Base-by-base conservation (phyloP, 106 monocot genomes). In the Alisma plantagoaquatica region DNA sequence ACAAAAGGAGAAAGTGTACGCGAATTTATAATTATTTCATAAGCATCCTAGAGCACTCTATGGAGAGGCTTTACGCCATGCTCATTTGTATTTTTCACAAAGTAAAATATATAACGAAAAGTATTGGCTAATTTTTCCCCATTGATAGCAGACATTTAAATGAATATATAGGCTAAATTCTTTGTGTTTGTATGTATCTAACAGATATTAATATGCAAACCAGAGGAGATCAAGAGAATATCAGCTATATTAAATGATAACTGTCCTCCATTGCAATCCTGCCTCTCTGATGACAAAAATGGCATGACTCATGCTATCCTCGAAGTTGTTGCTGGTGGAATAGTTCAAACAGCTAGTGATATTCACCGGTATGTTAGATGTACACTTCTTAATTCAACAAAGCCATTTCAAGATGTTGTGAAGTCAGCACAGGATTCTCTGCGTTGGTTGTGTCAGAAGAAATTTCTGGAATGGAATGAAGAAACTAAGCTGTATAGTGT, bases 271-370 rank as follows among this genome's bases (percentile, higher is more conserved):
- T 70, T 98, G 64, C 82, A 98, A 63, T 98, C 98, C 35, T 98
- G 98, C 61, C 90, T 98, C 23, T 81, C 98, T 24, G 98, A 98
- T 63, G 89, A 85, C 66, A 90, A 90, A 85, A 98, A 98, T 79
- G 98, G 98, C 49, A 98, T 98, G 98, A 85, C 82, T 64, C 98
- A 98, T 72, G 90, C 98, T 28, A 90, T 98, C 44, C 70, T 98
- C 74, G 98, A 98, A 66, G 98, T 98, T 61, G 90, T 98, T 66
- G 73, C 98, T 72, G 88, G 98, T 59, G 98, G 98, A 10, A 85
- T 89, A 61, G 98, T 98, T 43, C 98, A 98, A 69, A 86, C 85
- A 33, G 85, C 98, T 63, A 82, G 44, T 58, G 98, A 98, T 57
- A 82, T 98, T 54, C 66, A 98, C 78, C 85, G 90, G 19, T 98